Evolutionary conservation across 2,329 filamentous ascomycete genomes (phyloP).

Genomic region (Fusarium pseudoanthophilum): DNA sequence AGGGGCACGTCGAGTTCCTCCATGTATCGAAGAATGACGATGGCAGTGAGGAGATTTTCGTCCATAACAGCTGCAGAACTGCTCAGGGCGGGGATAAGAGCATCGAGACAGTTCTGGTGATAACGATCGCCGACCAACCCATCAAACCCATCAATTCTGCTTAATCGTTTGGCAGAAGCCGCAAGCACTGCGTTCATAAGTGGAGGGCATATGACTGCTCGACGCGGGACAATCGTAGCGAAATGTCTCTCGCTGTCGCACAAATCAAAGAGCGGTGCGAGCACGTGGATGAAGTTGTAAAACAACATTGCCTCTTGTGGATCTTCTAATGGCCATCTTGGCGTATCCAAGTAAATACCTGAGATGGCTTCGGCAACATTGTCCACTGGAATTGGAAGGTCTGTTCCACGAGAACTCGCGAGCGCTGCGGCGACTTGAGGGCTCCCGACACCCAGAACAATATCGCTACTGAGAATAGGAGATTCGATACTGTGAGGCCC

Average conservation of each 20-base stretch:
- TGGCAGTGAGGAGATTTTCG: constrained; percentile 46
- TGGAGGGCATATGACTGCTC: constrained; percentile 43
- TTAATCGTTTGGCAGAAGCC: constrained; percentile 43
- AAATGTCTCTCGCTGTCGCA: constrained; percentile 46
- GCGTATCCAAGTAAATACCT: constrained; percentile 37
- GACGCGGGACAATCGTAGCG: constrained; percentile 43
- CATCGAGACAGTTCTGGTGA: constrained; percentile 44
- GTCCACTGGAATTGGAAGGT: constrained; percentile 18
- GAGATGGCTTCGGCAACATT: constrained; percentile 34
- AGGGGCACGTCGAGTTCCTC: constrained; percentile 44
- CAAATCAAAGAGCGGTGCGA: constrained; percentile 45
- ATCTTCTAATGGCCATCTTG: constrained; percentile 40
- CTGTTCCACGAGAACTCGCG: constrained; percentile 12
- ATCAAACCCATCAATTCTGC: constrained; percentile 38
- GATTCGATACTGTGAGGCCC: constrained; percentile 14
- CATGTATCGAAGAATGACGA: constrained; percentile 47
- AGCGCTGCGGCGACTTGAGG: constrained; percentile 15
- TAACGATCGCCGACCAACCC: constrained; percentile 41
- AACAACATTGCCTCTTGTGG: constrained; percentile 46
- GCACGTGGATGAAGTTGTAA: constrained; percentile 40
- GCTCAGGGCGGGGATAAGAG: constrained; percentile 43
- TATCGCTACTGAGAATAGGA: constrained; percentile 3
- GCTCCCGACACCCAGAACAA: constrained; percentile 10
- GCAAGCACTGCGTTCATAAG: constrained; percentile 46
- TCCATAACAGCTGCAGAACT: constrained; percentile 43